Percentiles rank a stretch among this genome's conserved stretches.
These are phyloP conservation scores for Iris macrosiphon DNA, from an alignment of 106 monocot genomes.

Conservation along the genomic window DNA sequence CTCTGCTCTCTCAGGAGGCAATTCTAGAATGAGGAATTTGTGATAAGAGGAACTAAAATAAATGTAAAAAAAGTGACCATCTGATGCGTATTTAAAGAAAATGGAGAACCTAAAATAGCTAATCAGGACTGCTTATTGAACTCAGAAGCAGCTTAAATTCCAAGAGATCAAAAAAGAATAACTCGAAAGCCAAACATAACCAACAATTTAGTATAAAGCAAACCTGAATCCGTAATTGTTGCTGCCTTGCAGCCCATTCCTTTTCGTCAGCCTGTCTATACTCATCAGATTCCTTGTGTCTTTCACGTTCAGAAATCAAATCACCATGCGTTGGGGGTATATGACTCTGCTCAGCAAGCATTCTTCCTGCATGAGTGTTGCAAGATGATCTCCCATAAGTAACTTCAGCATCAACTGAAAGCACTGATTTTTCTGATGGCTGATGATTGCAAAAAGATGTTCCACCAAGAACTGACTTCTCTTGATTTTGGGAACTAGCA, in stretches of 20 bases:
- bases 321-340: constrained; percentile 5
- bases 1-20: no score
- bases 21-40: no score
- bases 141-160: no score
- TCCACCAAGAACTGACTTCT: background rate
- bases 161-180: no score
- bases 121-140: no score
- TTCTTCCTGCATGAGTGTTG: background rate
- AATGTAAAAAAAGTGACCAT: no score
- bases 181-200: no score
- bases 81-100: no score
- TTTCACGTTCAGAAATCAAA: constrained; percentile 67
- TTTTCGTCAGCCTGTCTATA: constrained; percentile 73
- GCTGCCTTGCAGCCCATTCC: constrained; percentile 86
- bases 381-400: background rate
- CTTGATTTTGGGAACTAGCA: constrained; percentile 1
- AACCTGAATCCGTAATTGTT: constrained; percentile 65
- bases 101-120: no score
- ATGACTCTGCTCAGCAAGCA: background rate
- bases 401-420: no score
- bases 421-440: background rate
- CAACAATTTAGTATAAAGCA: no score
- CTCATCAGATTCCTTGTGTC: constrained; percentile 74
- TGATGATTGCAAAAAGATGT: background rate
- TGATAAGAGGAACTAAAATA: no score